These are phyloP conservation scores for Trichoderma gracile DNA, from an alignment of 2,329 filamentous ascomycete species.

Conservation along the genomic window DNA sequence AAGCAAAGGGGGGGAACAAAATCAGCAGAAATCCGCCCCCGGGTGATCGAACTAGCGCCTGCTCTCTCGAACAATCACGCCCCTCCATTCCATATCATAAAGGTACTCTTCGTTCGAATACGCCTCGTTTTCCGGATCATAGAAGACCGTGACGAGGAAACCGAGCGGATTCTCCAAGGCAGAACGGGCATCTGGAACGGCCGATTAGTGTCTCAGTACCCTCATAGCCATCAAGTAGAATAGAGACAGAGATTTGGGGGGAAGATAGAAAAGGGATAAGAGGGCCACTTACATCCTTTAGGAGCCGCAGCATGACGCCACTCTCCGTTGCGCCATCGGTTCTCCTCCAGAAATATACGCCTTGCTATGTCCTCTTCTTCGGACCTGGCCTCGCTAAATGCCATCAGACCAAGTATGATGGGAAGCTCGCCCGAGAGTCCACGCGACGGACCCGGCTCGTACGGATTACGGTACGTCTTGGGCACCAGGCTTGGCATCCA, in stretches of 20 bases:
- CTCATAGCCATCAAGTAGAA: neutral
- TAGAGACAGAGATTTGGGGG: too few species aligned
- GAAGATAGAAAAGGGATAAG: fast-evolving
- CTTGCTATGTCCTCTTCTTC: neutral
- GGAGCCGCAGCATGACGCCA: constrained; percentile 33
- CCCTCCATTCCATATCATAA: constrained; percentile 33
- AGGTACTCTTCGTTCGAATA: constrained; percentile 34
- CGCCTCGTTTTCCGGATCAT: constrained; percentile 35
- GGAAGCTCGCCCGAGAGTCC: constrained; percentile 44
- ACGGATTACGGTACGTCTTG: constrained; percentile 33
- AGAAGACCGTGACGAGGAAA: constrained; percentile 40
- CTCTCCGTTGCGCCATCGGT: constrained; percentile 32
- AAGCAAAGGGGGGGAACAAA: neutral
- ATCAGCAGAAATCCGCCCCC: neutral
- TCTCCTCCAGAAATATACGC: constrained; percentile 31
- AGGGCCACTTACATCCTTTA: constrained; percentile 33
- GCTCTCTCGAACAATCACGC: constrained; percentile 32
- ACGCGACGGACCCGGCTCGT: constrained; percentile 28
- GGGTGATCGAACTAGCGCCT: neutral
- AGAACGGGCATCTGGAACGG: neutral
- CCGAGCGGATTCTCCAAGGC: constrained; percentile 33
- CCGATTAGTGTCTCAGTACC: neutral
- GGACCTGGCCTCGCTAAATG: constrained; percentile 32
- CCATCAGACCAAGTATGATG: constrained; percentile 46
- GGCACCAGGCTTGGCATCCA: constrained; percentile 46